Evolutionary conservation across 306 rosid species (phyloP), one percentile per base, ranked within the genome.

Genomic region (Carpinus fangiana): DNA sequence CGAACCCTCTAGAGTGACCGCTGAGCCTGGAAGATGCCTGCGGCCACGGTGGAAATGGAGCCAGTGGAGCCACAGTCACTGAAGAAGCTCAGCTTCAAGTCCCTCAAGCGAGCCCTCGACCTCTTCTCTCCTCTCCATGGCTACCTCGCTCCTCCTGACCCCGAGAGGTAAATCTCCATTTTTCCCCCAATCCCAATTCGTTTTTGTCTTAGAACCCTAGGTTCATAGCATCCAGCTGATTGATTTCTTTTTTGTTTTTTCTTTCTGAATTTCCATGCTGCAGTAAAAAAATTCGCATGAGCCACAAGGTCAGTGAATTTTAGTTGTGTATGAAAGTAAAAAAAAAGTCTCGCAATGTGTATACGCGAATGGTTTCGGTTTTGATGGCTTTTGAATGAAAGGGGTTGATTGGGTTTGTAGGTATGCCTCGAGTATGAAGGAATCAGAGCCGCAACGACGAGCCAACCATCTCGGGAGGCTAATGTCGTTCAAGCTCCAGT

Each of bases 11-110:
- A 46, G 52, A 48, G 50, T 16, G 20, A 70, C 17, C 41, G 17
- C 28, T 70, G 53, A 61, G 17, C 36, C 57, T 73, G 36, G 79
- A 60, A 28, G 67, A 89, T 86, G 88, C 80, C 93, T 7, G 91
- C 89, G 62, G 83, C 86, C 23, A 17, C 85, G 16, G 60, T 76
- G 75, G 99, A 86, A 73, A 78, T 87, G 76, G 98, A 91, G 69
- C 84, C 94, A 4, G 98, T 91, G 50, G 99, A 93, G 77, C 99
- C 98, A 18, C 97, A 93, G 79, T 95, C 98, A 8, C 90, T 93
- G 52, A 96, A 93, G 87, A 96, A 96, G 87, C 96, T 93, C 17
- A 93, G 96, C 78, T 87, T 93, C 92, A 96, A 96, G 84, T 96
- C 99, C 14, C 90, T 96, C 9, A 93, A 93, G 80, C 92, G 98